Evolutionary conservation across 139 green algal genomes (phyloP).

Genomic region (Micractinium conductrix): DNA sequence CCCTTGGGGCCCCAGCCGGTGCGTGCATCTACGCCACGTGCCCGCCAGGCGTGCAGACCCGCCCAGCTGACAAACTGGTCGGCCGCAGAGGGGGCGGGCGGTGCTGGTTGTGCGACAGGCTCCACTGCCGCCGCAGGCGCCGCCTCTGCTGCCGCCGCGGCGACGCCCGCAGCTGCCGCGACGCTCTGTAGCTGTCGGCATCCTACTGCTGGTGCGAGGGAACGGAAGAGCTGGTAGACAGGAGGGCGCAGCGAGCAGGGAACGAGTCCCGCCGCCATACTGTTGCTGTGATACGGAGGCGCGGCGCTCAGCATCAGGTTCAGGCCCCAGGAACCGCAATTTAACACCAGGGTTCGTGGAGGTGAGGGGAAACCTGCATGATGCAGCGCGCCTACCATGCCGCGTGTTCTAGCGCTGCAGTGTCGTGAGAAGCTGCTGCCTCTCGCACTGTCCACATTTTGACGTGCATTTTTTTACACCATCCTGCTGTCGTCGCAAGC

Average conservation of each 20-base stretch:
- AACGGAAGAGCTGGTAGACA: neutral
- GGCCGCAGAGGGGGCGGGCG: neutral
- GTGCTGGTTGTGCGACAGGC: neutral
- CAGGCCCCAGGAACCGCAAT: no score
- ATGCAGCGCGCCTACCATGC: no score
- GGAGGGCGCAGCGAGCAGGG: no score
- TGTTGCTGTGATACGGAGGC: no score
- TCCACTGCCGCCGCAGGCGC: neutral
- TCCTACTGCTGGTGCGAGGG: neutral
- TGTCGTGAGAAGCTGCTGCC: no score
- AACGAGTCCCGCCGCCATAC: no score
- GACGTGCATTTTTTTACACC: no score
- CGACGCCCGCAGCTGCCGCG: neutral
- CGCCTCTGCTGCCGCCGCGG: neutral
- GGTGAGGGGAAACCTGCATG: no score
- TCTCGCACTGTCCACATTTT: no score
- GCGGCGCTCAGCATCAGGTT: neutral
- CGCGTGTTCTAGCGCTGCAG: no score
- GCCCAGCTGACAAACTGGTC: slow-evolving; percentile 25
- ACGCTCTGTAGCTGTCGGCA: neutral
- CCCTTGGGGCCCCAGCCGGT: slow-evolving; percentile 32
- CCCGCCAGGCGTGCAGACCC: slow-evolving; percentile 27
- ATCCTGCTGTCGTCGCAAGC: no score
- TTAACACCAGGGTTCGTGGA: no score
- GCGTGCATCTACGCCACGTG: neutral